These are phyloP conservation scores for Colletotrichum spinosum DNA, from an alignment of 2,329 filamentous ascomycete genomes.

Conservation along the genomic window DNA sequence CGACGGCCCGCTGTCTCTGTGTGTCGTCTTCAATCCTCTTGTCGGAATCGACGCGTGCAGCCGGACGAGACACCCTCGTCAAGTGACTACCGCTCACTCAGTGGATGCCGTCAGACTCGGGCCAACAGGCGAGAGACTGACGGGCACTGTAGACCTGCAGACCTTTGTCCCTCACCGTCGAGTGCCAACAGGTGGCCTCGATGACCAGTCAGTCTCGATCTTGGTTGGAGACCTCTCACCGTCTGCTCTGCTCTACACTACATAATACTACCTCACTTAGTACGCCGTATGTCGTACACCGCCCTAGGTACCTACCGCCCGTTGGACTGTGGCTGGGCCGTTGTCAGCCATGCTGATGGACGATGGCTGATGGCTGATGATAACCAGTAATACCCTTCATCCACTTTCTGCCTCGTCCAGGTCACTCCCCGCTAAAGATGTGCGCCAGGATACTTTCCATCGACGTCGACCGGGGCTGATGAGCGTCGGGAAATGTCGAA, in stretches of 20 bases:
- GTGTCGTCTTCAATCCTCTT: constrained; percentile 8
- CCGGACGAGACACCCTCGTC: constrained; percentile 15
- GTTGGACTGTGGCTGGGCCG: constrained; percentile 21
- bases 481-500: constrained; percentile 23
- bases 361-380: no score
- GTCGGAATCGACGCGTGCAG: constrained; percentile 23
- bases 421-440: constrained; percentile 18
- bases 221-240: background rate
- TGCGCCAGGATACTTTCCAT: constrained; percentile 11
- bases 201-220: background rate
- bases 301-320: background rate
- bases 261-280: background rate
- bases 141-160: constrained; percentile 19
- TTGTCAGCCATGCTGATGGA: constrained; percentile 9
- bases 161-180: background rate
- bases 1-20: constrained; percentile 29
- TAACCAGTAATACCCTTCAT: no score
- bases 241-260: background rate
- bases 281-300: background rate
- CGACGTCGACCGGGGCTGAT: constrained; percentile 14
- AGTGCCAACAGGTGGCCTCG: background rate
- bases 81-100: constrained; percentile 25
- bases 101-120: background rate
- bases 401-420: background rate
- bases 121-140: constrained; percentile 18